A percentile compares a stretch with the other conserved stretches of the same genome.
These are phyloP conservation scores for Sporothrix sp. DNA, from an alignment of 2,329 filamentous ascomycete species.

Conservation along the genomic window DNA sequence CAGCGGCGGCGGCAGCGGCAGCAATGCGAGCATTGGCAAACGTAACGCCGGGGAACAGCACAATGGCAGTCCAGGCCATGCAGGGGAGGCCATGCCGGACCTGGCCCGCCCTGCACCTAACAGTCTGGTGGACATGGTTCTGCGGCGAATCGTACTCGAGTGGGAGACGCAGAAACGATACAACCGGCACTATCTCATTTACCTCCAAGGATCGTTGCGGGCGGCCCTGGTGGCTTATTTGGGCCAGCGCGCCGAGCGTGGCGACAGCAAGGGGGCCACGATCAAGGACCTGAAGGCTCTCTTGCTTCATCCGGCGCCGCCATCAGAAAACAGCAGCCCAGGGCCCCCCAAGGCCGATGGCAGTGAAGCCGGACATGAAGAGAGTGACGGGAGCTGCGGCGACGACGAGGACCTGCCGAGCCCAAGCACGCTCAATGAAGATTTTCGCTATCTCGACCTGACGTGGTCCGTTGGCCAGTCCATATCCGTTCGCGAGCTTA, in stretches of 20 bases:
- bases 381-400: constrained; percentile 10
- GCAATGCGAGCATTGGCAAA: background rate
- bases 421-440: constrained; percentile 30
- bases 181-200: constrained; percentile 47
- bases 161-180: constrained; percentile 48
- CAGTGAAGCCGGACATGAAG: constrained; percentile 20
- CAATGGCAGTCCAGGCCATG: background rate
- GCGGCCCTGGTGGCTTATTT: constrained; percentile 43
- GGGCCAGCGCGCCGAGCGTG: constrained; percentile 28
- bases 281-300: constrained; percentile 41
- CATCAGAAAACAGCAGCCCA: background rate
- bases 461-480: constrained; percentile 41
- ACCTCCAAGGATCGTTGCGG: constrained; percentile 44
- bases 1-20: background rate
- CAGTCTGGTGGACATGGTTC: constrained; percentile 42
- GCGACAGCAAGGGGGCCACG: constrained; percentile 31
- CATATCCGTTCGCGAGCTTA: constrained; percentile 42
- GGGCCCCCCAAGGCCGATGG: background rate
- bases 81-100: constrained; percentile 31
- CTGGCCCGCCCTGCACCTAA: constrained; percentile 33
- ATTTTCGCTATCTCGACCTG: constrained; percentile 45
- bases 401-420: constrained; percentile 19
- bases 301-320: constrained; percentile 26
- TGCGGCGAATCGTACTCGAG: constrained; percentile 41
- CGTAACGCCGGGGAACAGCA: no score